Base-by-base conservation (phyloP, 176 grass and related monocot genomes). In the Rhynchospora breviuscula region DNA sequence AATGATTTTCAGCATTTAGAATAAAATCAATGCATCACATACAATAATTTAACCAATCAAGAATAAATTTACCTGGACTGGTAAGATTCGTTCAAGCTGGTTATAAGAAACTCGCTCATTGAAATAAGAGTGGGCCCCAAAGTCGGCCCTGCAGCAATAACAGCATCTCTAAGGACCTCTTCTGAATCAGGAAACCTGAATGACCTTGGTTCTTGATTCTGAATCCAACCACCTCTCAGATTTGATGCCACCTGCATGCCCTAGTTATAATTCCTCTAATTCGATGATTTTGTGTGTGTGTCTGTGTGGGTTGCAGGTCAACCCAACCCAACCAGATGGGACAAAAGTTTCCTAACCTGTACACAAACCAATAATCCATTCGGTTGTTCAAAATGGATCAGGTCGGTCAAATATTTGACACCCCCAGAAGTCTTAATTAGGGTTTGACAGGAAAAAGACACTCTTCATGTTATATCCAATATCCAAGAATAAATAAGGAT, bases 91-190 rank as follows among this genome's bases (percentile, higher is more conserved):
- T 89, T 86, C 61, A 86, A 35, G 58, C 88, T 89, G 57, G 88
- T 89, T 14, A 89, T 86, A 17, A 89, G 84, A 23, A 83, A 89
- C 73, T 89, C 88, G n/a, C 88, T 89, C 84, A 89, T 89, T n/a
- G 84, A 89, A 86, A 89, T 62, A 76, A 89, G 88, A 71, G 29
- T 5, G 48, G 79, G 88, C 7, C 88, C 88, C 59, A 89, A 76
- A 18, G 53, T 81, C 44, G 88, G 68, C 25, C 88, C 88, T 35
- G 88, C 88, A 40, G 84, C 84, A 83, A 67, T 85, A 58, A 86
- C 63, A 12, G 88, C 88, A 78, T 89, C 88, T 49, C 61, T 78
- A 53, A 83, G 69, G 60, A 47, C 57, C 49, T 83, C 83, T 51
- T 86, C 78, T 35, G 88, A 79, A 83, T 89, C 67, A 49, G 88